phyloP scores from a whole-genome alignment of 2,329 filamentous ascomycete genomes.

The Ambrosiella cleistominuta region DNA sequence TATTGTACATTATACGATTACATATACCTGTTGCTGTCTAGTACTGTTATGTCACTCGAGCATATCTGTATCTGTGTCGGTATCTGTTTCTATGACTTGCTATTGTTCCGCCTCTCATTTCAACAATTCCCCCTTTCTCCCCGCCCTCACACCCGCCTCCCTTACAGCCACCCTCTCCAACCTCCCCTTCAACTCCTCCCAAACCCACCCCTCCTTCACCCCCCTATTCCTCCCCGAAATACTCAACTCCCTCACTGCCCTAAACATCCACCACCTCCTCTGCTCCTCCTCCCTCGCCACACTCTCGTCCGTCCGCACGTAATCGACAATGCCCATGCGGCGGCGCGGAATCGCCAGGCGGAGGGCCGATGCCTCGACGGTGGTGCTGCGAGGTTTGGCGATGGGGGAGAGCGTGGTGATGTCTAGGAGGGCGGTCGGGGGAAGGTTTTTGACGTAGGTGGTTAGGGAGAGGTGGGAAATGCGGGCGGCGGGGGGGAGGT shows the following conservation, averaged over 20 bases:
- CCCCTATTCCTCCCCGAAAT: constrained; percentile 19
- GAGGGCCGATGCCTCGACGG: constrained; percentile 24
- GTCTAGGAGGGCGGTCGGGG: constrained; percentile 29
- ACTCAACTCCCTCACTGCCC: constrained; percentile 23
- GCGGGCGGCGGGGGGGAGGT: constrained; percentile 48
- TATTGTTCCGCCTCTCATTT: neutral
- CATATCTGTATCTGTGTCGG: neutral
- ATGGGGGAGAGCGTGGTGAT: constrained; percentile 39
- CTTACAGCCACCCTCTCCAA: constrained; percentile 15
- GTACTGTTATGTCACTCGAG: neutral
- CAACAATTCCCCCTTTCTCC: neutral
- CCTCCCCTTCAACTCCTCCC: constrained; percentile 23
- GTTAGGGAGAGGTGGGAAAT: constrained; percentile 37
- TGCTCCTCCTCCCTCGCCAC: constrained; percentile 19
- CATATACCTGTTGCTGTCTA: neutral
- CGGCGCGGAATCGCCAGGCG: constrained; percentile 15
- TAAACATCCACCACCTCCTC: constrained; percentile 25
- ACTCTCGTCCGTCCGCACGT: constrained; percentile 19
- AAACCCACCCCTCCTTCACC: constrained; percentile 22
- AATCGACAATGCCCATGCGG: constrained; percentile 26
- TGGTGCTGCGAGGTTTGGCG: constrained; percentile 34
- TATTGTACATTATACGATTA: neutral
- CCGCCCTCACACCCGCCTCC: constrained; percentile 6
- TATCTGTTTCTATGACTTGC: neutral
- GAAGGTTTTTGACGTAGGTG: constrained; percentile 31